Conservation (phyloP, 163 green algal species). For the Scenedesmus sp. region DNA sequence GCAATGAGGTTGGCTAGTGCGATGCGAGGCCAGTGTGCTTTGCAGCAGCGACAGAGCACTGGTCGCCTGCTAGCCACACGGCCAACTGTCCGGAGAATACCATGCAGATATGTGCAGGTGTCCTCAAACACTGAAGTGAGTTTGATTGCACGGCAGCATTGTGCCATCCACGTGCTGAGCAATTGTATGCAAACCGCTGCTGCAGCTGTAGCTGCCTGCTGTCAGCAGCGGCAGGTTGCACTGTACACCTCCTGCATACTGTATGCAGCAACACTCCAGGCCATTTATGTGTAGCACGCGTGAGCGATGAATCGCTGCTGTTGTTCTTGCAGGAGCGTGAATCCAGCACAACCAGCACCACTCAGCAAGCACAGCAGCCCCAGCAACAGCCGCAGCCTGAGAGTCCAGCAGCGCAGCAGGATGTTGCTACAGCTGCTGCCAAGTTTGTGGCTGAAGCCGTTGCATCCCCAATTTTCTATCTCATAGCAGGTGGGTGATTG, state of each 20-base stretch:
- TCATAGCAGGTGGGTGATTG: slow-evolving; percentile 56
- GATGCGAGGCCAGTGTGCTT: not conserved
- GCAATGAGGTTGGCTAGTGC: not conserved
- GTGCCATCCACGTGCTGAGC: not conserved
- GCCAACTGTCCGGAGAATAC: not conserved
- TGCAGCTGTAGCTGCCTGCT: not conserved
- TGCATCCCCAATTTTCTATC: slow-evolving; percentile 66
- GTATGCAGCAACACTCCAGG: not conserved
- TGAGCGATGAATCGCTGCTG: too few species aligned
- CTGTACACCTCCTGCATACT: too few species aligned
- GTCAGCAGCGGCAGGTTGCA: not conserved
- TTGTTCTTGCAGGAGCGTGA: not conserved
- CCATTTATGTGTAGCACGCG: not conserved
- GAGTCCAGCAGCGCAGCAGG: not conserved
- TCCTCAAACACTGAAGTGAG: not conserved
- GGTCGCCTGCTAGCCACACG: not conserved
- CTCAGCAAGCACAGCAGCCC: not conserved
- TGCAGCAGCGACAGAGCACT: not conserved
- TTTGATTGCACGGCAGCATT: not conserved
- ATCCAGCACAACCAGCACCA: slow-evolving; percentile 3
- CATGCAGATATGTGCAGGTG: not conserved
- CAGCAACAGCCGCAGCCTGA: slow-evolving; percentile 1
- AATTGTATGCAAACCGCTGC: not conserved
- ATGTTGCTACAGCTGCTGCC: slow-evolving; percentile 20
- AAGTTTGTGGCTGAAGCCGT: slow-evolving; percentile 63